Evolutionary conservation across 208 protist genomes (phyloP).

Genomic region (Crithidia acanthocephali): DNA sequence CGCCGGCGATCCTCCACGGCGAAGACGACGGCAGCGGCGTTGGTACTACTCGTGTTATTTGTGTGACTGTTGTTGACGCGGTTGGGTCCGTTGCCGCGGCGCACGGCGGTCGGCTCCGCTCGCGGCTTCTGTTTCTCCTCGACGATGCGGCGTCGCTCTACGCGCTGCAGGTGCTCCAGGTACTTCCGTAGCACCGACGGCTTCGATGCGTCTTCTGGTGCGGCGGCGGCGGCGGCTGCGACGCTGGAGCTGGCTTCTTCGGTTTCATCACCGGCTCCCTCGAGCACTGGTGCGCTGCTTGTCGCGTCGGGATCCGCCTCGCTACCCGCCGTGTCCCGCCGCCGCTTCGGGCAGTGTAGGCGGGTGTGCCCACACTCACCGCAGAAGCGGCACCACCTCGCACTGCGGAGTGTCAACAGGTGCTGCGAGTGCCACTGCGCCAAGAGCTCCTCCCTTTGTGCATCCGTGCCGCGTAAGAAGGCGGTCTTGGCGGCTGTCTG

Average conservation of each 20-base stretch:
- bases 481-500: slow-evolving; percentile 14
- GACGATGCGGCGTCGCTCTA: slow-evolving; percentile 73
- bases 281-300: too few species aligned
- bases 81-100: slow-evolving; percentile 17
- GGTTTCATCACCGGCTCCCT: too few species aligned
- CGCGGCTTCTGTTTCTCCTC: slow-evolving; percentile 63
- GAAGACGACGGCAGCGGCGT: slow-evolving; percentile 20
- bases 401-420: slow-evolving; percentile 46
- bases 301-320: too few species aligned
- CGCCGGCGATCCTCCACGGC: slow-evolving; percentile 70
- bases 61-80: neutral
- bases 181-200: slow-evolving; percentile 51
- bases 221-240: neutral
- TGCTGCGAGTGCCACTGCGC: slow-evolving; percentile 42
- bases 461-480: slow-evolving; percentile 35
- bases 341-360: slow-evolving; percentile 38
- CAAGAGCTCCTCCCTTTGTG: slow-evolving; percentile 38
- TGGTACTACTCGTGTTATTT: neutral
- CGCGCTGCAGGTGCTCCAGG: slow-evolving; percentile 60
- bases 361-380: slow-evolving; percentile 67
- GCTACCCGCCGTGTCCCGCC: neutral
- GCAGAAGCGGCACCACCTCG: slow-evolving; percentile 80
- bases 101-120: slow-evolving; percentile 10
- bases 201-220: neutral
- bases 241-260: neutral